Percentiles rank a stretch among this genome's conserved stretches.
Conservation (phyloP, 2,329 filamentous ascomycete genomes). For the Fusarium protoensiforme region DNA sequence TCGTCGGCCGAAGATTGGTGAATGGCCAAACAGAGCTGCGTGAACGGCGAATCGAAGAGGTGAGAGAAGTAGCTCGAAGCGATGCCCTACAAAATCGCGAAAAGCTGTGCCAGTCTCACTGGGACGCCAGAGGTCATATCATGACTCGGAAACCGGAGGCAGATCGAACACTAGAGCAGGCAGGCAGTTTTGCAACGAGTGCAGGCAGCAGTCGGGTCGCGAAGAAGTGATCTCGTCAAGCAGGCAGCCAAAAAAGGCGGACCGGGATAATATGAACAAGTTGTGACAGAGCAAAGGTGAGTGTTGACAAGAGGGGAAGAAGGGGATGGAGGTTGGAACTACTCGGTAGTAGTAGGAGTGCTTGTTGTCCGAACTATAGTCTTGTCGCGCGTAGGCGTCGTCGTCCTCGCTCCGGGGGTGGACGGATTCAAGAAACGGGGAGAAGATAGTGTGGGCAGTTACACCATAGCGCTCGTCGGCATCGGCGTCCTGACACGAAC, state of each 20-base stretch:
- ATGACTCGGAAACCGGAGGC: constrained; percentile 40
- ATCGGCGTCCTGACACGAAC: constrained; percentile 36
- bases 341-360: constrained; percentile 25
- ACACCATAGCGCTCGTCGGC: constrained; percentile 40
- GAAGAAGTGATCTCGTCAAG: constrained; percentile 21
- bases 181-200: constrained; percentile 17
- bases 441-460: constrained; percentile 37
- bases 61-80: constrained; percentile 32
- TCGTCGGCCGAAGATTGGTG: constrained; percentile 17
- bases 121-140: constrained; percentile 41
- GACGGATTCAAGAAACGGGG: constrained; percentile 34
- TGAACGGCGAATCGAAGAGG: constrained; percentile 22
- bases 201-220: constrained; percentile 31
- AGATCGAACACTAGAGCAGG: constrained; percentile 33
- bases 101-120: constrained; percentile 42
- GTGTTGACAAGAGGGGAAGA: constrained; percentile 4
- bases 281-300: constrained; percentile 14
- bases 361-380: constrained; percentile 18
- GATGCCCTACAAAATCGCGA: constrained; percentile 41
- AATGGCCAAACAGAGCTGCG: constrained; percentile 12
- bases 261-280: constrained; percentile 5
- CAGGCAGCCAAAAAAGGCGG: constrained; percentile 30
- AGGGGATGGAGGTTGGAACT: constrained; percentile 26
- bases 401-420: constrained; percentile 32
- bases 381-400: constrained; percentile 25